Evolutionary conservation across 208 protist genomes (phyloP).

Genomic region (Trypanosoma grayi): DNA sequence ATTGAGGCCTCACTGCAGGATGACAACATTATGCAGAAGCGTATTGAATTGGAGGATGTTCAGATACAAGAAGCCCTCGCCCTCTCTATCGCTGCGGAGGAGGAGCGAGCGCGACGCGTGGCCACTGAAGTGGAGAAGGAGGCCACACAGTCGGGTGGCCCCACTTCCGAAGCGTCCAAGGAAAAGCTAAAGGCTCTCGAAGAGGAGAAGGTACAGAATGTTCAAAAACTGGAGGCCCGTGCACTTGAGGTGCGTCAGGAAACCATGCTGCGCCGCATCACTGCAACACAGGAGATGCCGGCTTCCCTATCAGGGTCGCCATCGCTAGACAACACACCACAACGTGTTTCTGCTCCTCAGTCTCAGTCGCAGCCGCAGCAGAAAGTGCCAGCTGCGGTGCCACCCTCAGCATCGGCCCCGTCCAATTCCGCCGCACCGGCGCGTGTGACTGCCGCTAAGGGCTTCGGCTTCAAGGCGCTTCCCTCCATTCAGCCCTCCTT

Average conservation of each 20-base stretch:
- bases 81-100: slow-evolving; percentile 47
- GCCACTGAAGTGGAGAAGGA: slow-evolving; percentile 25
- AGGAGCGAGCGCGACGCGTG: slow-evolving; percentile 24
- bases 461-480: slow-evolving; percentile 32
- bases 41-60: slow-evolving; percentile 64
- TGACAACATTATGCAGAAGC: slow-evolving; percentile 20
- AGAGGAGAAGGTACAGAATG: slow-evolving; percentile 49
- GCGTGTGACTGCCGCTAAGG: slow-evolving; percentile 9
- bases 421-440: slow-evolving; percentile 5
- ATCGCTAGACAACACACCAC: too few species aligned
- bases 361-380: not conserved
- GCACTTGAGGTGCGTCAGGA: slow-evolving; percentile 45
- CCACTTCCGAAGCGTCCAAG: slow-evolving; percentile 22
- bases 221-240: slow-evolving; percentile 40
- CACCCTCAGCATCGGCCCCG: slow-evolving; percentile 4
- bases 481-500: slow-evolving; percentile 48
- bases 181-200: slow-evolving; percentile 42
- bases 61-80: slow-evolving; percentile 68
- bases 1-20: slow-evolving; percentile 74
- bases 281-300: slow-evolving; percentile 13
- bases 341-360: too few species aligned
- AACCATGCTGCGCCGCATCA: slow-evolving; percentile 36
- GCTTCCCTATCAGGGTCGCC: too few species aligned
- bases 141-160: slow-evolving; percentile 11
- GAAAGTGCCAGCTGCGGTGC: slow-evolving; percentile 1